Base-by-base conservation (phyloP, 768 basidiomycete species). In the Leccinum boreale region DNA sequence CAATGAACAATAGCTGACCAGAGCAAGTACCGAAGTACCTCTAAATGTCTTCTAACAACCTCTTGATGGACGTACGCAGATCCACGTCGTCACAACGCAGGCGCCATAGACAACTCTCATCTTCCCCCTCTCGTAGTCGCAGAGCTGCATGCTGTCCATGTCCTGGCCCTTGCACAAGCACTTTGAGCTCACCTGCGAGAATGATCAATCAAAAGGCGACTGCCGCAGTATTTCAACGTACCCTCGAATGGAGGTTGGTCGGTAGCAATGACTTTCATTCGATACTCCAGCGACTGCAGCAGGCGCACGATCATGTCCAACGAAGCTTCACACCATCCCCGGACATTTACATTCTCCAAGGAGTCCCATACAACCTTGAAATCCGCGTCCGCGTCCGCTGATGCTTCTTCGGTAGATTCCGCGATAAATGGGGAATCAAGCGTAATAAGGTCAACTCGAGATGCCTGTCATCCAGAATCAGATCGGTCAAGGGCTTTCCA, bases 61-160 rank as follows among this genome's bases (percentile, higher is more conserved):
- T 69, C 70, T 81, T 82, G 54, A 88, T 75, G 21, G 72, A 62
- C 24, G 61, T 71, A 55, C 80, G 69, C 59, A 87, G 60, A 15
- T 63, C 70, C 15, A 62, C 65, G 52, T 85, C 79, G 11, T 72
- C 75, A 64, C 84, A 81, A 28, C 86, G 84, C 58, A 90, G 53
- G 50, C 84, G 80, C 88, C 89, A 91, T 48, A 91, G 67, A 65
- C 87, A 89, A 28, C 86, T 81, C 31, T 85, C 85, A 42, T 89
- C 89, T 5, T 87, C 85, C 19, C 80, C 79, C 60, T 83, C 84
- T 51, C 78, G 81, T 49, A 91, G 70, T 33, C 87, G 81, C 31
- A 90, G 67, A 12, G 77, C 75, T 5, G 80, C 81, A 9, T 46
- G 46, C 46, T 61, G 52, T 21, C 51, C 45, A 33, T 60, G 46